These are phyloP conservation scores for Botrytis paeoniae DNA, from an alignment of 2,329 filamentous ascomycete species.

Conservation along the genomic window DNA sequence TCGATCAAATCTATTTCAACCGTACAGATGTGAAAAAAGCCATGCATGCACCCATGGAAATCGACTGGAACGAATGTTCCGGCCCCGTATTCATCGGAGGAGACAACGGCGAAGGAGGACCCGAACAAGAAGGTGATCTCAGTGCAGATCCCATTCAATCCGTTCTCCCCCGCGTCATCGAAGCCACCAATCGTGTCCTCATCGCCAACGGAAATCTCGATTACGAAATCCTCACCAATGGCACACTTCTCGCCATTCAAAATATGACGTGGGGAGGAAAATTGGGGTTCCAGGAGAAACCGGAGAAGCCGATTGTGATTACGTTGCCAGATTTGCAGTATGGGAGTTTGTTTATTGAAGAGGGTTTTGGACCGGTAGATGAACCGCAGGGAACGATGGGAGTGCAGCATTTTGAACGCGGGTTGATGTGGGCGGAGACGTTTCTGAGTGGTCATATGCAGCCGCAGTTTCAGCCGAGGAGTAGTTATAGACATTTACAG, in stretches of 20 bases:
- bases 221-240: constrained; percentile 49
- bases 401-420: constrained; percentile 40
- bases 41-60: constrained; percentile 45
- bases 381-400: constrained; percentile 46
- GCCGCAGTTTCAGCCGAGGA: neutral
- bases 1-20: constrained; percentile 48
- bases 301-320: constrained; percentile 26
- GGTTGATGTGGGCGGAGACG: constrained; percentile 41
- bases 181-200: constrained; percentile 50
- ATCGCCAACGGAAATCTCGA: constrained; percentile 49
- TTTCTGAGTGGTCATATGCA: constrained; percentile 29
- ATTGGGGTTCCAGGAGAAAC: constrained; percentile 46
- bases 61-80: constrained; percentile 44
- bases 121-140: constrained; percentile 36
- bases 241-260: constrained; percentile 50
- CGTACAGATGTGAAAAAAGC: constrained; percentile 49
- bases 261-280: constrained; percentile 53
- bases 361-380: constrained; percentile 46
- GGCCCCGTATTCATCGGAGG: constrained; percentile 43
- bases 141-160: constrained; percentile 41
- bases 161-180: constrained; percentile 48
- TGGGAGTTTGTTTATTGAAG: neutral
- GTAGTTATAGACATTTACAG: neutral
- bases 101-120: constrained; percentile 21
- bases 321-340: neutral